Base-by-base conservation (phyloP, 2,329 filamentous ascomycete species). In the Pyrenophora teres region DNA sequence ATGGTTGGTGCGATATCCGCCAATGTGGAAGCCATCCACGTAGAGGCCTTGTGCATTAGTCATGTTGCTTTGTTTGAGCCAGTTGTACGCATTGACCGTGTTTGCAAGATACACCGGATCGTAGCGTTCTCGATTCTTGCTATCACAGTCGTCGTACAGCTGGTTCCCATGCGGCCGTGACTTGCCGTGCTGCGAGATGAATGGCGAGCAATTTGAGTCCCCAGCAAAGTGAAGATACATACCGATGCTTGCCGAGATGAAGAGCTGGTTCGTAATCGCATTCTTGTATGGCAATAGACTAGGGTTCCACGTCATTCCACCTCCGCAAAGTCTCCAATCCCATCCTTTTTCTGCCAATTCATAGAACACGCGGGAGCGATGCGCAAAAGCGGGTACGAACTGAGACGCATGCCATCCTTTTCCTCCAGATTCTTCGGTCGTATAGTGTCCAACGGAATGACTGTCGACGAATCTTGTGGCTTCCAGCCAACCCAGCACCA, bases 191-290 rank as follows among this genome's bases (percentile, higher is more conserved):
- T 42, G 67, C 62, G 51, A 78, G 59, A 78, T 61, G 72, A 88
- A 94, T 0, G 90, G 90, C 0, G 87, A 86, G 16, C 81, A 78
- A 58, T 92, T 90, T 31, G 81, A 74, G 69, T 96, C 91, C 1
- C 91, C 90, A 0, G 92, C 90, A 60, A 92, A 95, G 68, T 93
- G 83, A 4, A 94, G 81, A 69, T 96, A 97, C 93, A 97, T 97
- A 46, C 82, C 84, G 31, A 93, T 83, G 18, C 89, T 94, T 0
- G 90, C 91, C 0, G 92, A 82, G 54, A 97, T 90, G 75, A 84
- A 97, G 1, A 97, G 82, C 70, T 97, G 86, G 67, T 97, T 97
- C 25, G 93, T 97, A 64, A 97, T 95, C 57, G 93, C 91, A 67
- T 97, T 97, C 70, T 97, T 97, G 78, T 97, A 97, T 0, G 92